Evolutionary conservation across 129 eudicot genomes (phyloP).

Genomic region (Arctium minus): DNA sequence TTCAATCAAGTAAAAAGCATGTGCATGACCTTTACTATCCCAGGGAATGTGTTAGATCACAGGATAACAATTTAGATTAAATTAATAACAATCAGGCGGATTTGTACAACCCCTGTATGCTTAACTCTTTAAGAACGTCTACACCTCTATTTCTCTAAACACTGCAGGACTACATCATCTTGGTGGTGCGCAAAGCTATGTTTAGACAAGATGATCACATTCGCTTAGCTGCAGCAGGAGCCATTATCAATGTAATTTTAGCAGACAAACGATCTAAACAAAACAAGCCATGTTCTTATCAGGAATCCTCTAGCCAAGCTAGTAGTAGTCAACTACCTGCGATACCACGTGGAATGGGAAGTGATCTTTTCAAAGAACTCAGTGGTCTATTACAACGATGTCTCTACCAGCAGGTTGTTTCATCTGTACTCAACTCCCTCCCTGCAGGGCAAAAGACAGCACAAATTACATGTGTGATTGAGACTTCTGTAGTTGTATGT

Average conservation of each 20-base stretch:
- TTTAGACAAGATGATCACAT: conserved; percentile 69
- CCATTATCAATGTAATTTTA: conserved; percentile 50
- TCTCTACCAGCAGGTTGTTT: conserved; percentile 69
- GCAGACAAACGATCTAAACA: conserved; percentile 55
- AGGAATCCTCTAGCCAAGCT: conserved; percentile 85
- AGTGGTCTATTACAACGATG: conserved; percentile 77
- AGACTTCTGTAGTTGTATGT: conserved; percentile 14
- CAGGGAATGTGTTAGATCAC: background rate
- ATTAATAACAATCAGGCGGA: background rate
- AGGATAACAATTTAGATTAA: background rate
- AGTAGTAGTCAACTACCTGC: conserved; percentile 76
- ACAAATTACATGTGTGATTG: conserved; percentile 1
- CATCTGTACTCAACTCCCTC: background rate
- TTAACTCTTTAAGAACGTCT: background rate
- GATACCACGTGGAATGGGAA: conserved; percentile 32
- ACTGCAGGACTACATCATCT: conserved; percentile 62
- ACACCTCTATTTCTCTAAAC: background rate
- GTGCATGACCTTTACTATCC: background rate
- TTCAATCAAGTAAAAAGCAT: background rate
- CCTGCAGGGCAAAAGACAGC: background rate
- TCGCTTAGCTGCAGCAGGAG: conserved; percentile 62
- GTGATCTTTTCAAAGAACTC: conserved; percentile 69
- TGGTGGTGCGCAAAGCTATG: conserved; percentile 82
- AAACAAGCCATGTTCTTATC: conserved; percentile 42
- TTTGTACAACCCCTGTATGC: background rate